phyloP scores from a whole-genome alignment of 2,329 filamentous ascomycete species.

The Neofusicoccum umdonicola region DNA sequence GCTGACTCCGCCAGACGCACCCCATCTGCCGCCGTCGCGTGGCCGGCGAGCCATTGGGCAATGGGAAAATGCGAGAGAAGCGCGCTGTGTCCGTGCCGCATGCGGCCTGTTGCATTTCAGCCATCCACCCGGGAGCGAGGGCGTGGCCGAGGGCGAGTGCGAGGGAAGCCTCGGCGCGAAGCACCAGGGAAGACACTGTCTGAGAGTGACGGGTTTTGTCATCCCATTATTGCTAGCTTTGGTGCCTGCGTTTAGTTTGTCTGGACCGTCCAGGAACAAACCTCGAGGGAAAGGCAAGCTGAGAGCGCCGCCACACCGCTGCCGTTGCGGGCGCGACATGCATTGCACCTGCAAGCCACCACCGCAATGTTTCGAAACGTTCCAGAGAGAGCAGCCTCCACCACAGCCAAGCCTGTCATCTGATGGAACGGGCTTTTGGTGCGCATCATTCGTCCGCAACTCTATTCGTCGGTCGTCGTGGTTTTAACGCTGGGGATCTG shows the following conservation, averaged over 20 bases:
- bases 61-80: not conserved
- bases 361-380: not conserved
- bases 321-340: not conserved
- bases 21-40: not conserved
- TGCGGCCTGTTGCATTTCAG: slow-evolving; percentile 6
- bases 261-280: not conserved
- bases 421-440: not conserved
- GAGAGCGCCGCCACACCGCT: not conserved
- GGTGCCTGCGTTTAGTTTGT: not conserved
- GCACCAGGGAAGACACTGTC: not conserved
- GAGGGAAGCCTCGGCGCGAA: too few species aligned
- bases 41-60: not conserved
- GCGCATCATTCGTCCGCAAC: not conserved
- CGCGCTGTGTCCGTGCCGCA: not conserved
- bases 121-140: not conserved
- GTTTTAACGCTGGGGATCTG: not conserved
- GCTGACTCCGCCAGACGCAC: not conserved
- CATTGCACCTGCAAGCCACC: not conserved
- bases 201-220: not conserved
- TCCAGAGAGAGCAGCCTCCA: not conserved
- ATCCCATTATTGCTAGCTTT: not conserved
- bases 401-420: not conserved
- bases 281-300: not conserved
- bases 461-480: not conserved
- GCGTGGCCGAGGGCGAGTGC: not conserved